These are phyloP conservation scores for Euphrasia confusa DNA, from an alignment of 257 asterid species.

Conservation along the genomic window DNA sequence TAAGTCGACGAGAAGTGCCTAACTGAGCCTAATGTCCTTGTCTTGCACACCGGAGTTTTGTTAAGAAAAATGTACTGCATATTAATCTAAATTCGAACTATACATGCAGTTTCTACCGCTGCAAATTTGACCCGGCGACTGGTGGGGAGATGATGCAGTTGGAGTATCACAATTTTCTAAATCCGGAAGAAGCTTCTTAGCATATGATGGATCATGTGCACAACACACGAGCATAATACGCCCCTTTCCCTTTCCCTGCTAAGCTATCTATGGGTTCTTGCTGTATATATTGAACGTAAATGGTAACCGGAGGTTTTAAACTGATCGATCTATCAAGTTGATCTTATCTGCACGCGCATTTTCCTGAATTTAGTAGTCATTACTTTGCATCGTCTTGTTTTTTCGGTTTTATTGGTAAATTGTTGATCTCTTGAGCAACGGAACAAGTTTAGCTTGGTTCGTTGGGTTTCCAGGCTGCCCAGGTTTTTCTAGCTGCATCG, in stretches of 20 bases:
- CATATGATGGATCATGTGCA: neutral
- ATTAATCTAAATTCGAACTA: constrained; percentile 7
- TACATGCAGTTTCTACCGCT: constrained; percentile 66
- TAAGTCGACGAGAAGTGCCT: too few relatives aligned
- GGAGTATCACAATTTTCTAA: constrained; percentile 75
- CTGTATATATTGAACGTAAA: constrained; percentile 27
- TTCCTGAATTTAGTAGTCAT: too few relatives aligned
- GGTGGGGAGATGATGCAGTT: constrained; percentile 91
- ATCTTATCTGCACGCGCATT: too few relatives aligned
- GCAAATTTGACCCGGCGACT: constrained; percentile 57
- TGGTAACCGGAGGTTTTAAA: neutral
- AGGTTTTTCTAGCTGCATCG: too few relatives aligned
- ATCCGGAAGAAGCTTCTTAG: constrained; percentile 62
- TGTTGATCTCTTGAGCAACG: too few relatives aligned
- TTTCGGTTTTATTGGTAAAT: too few relatives aligned
- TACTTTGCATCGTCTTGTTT: too few relatives aligned
- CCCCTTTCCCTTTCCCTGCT: constrained; percentile 16
- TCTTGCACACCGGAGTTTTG: neutral
- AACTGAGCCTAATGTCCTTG: neutral
- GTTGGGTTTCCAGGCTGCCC: too few relatives aligned
- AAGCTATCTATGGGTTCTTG: constrained; percentile 19
- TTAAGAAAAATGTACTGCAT: neutral
- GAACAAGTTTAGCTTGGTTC: too few relatives aligned
- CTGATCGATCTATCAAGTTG: neutral
- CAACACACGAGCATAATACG: neutral